phyloP scores from a whole-genome alignment of 257 asterid genomes.

The Plectranthus barbatus region DNA sequence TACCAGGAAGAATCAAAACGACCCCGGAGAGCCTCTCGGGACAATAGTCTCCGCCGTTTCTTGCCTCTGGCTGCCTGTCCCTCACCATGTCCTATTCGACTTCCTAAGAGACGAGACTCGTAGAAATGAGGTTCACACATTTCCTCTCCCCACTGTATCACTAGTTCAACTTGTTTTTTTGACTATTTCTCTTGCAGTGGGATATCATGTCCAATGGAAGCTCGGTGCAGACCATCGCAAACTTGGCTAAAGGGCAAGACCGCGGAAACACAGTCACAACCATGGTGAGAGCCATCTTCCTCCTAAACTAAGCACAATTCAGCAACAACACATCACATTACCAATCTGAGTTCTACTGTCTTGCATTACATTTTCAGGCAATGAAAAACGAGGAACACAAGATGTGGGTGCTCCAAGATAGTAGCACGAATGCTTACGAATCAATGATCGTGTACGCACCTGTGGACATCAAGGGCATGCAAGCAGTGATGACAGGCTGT shows the following conservation, averaged over 20 bases:
- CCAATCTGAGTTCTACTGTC: slow-evolving; percentile 1
- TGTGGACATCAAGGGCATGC: slow-evolving; percentile 57
- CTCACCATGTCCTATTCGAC: slow-evolving; percentile 52
- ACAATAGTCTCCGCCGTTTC: slow-evolving; percentile 64
- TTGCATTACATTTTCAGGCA: slow-evolving; percentile 30
- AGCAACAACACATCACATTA: neutral
- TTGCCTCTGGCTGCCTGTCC: slow-evolving; percentile 71
- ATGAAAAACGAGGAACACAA: slow-evolving; percentile 34
- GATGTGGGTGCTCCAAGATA: slow-evolving; percentile 74
- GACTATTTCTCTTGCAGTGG: slow-evolving; percentile 45
- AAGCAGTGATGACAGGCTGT: slow-evolving; percentile 70
- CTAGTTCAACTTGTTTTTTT: neutral
- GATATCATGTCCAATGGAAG: slow-evolving; percentile 57
- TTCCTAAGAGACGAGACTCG: slow-evolving; percentile 66
- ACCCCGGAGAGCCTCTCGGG: slow-evolving; percentile 76
- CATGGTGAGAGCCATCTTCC: slow-evolving; percentile 43
- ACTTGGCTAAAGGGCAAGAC: slow-evolving; percentile 77
- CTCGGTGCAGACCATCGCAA: slow-evolving; percentile 43
- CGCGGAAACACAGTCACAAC: slow-evolving; percentile 61
- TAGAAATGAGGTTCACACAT: slow-evolving; percentile 56
- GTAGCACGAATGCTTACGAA: slow-evolving; percentile 51
- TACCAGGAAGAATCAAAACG: slow-evolving; percentile 53
- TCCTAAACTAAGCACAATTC: neutral
- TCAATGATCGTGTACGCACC: slow-evolving; percentile 68
- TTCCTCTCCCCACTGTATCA: neutral